Evolutionary conservation across 805 yeast species (phyloP).

Genomic region (Candida coleopterorum): DNA sequence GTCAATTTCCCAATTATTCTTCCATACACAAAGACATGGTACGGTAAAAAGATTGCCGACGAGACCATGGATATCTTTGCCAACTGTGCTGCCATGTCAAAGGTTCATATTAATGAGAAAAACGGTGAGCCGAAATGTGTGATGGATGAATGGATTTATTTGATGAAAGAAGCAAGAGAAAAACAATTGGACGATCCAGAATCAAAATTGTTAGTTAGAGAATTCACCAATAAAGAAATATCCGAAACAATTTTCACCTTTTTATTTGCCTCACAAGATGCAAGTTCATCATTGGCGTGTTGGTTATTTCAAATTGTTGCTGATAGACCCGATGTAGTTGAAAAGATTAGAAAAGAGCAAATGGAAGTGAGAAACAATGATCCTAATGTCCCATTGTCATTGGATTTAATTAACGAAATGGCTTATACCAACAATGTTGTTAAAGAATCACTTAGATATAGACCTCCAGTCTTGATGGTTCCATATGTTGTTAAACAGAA

Average conservation of each 20-base stretch:
- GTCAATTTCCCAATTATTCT: conserved; percentile 96
- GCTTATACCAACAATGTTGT: conserved; percentile 85
- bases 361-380: conserved; percentile 75
- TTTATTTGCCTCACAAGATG: conserved; percentile 96
- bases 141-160: conserved; percentile 90
- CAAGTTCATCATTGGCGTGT: conserved; percentile 93
- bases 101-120: conserved; percentile 61
- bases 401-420: conserved; percentile 83
- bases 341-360: conserved; percentile 90
- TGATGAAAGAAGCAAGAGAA: conserved; percentile 72
- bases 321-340: conserved; percentile 88
- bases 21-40: conserved; percentile 97
- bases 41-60: conserved; percentile 90
- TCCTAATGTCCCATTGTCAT: conserved; percentile 52
- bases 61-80: conserved; percentile 91
- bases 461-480: conserved; percentile 98
- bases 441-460: conserved; percentile 84
- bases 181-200: conserved; percentile 47
- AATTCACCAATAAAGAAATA: conserved; percentile 84
- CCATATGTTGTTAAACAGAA: conserved; percentile 89
- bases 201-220: conserved; percentile 63
- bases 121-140: conserved; percentile 84
- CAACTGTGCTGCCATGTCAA: conserved; percentile 82
- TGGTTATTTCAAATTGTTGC: conserved; percentile 97
- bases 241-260: conserved; percentile 96